phyloP scores from a whole-genome alignment of 805 yeast genomes.

The Candida andamanensis region DNA sequence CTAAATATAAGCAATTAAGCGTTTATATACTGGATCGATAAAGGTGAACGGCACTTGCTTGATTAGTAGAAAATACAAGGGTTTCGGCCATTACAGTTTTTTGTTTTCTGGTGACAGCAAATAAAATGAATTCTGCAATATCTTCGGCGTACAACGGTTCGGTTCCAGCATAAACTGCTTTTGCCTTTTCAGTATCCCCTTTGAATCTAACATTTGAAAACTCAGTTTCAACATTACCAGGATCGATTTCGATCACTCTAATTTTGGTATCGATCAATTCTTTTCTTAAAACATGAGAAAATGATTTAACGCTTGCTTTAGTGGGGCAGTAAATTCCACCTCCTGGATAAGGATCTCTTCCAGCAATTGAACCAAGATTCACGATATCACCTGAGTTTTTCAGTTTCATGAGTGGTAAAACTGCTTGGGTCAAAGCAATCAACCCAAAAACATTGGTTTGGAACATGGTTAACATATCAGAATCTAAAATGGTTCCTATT shows the following conservation, averaged over 20 bases:
- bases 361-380: constrained; percentile 74
- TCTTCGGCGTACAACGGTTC: constrained; percentile 70
- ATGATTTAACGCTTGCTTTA: constrained; percentile 67
- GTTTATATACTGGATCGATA: constrained; percentile 20
- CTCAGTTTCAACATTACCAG: constrained; percentile 79
- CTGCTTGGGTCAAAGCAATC: constrained; percentile 76
- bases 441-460: constrained; percentile 85
- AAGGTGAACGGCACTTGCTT: constrained; percentile 70
- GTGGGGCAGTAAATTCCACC: constrained; percentile 77
- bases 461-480: constrained; percentile 71
- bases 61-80: constrained; percentile 78
- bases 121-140: constrained; percentile 69
- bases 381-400: constrained; percentile 71
- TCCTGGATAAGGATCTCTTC: constrained; percentile 74
- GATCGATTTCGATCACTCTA: constrained; percentile 69
- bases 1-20: neutral
- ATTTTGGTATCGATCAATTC: constrained; percentile 68
- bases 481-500: constrained; percentile 61
- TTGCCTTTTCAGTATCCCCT: constrained; percentile 59
- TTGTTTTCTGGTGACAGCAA: constrained; percentile 59
- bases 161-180: constrained; percentile 59
- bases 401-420: constrained; percentile 64
- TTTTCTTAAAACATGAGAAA: constrained; percentile 66
- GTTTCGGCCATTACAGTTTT: constrained; percentile 78
- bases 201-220: constrained; percentile 60